Conservation (phyloP, 305 asterid genomes). For the Lippia alba region DNA sequence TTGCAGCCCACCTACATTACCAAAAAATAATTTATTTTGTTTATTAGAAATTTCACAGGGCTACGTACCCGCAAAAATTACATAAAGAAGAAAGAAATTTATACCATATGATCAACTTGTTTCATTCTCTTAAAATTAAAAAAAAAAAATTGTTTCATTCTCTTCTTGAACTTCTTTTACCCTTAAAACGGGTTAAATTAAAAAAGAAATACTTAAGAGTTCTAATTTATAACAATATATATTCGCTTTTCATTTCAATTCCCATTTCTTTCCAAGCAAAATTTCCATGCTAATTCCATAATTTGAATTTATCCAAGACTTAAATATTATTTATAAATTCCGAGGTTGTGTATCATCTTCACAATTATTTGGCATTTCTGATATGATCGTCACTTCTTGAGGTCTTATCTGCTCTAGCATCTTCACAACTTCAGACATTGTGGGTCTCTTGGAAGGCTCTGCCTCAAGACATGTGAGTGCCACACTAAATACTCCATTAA, state of each 20-base stretch:
- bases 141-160: too few relatives aligned
- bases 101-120: too few relatives aligned
- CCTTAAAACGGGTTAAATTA: too few relatives aligned
- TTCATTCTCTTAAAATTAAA: too few relatives aligned
- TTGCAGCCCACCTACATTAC: too few relatives aligned
- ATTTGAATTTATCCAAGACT: neutral
- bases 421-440: slow-evolving; percentile 78
- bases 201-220: too few relatives aligned
- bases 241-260: neutral
- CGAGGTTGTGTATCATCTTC: slow-evolving; percentile 67
- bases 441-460: slow-evolving; percentile 75
- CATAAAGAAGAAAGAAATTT: too few relatives aligned
- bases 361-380: slow-evolving; percentile 24
- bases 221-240: too few relatives aligned
- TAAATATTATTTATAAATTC: slow-evolving; percentile 16
- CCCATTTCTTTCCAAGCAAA: slow-evolving; percentile 2
- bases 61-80: too few relatives aligned
- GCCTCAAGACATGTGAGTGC: slow-evolving; percentile 77
- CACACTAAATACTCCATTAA: slow-evolving; percentile 58
- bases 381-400: slow-evolving; percentile 32
- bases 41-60: too few relatives aligned
- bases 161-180: too few relatives aligned
- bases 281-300: slow-evolving; percentile 10
- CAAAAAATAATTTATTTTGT: too few relatives aligned
- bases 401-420: slow-evolving; percentile 68